phyloP scores from a whole-genome alignment of 2,329 filamentous ascomycete genomes.

The Emmonsia crescens region DNA sequence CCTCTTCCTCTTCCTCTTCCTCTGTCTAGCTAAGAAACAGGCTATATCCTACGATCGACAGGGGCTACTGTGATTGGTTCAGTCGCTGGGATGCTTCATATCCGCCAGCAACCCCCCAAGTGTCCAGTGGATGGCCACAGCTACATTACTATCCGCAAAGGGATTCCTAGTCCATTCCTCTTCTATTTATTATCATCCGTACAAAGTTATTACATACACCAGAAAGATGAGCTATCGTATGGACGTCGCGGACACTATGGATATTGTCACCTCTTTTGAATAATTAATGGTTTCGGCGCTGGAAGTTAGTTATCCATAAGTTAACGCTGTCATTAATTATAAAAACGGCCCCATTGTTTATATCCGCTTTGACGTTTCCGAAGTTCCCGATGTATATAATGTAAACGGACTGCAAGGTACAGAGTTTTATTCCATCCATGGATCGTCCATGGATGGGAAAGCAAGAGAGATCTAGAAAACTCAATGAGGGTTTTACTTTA shows the following conservation, averaged over 20 bases:
- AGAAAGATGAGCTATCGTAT: too few relatives aligned
- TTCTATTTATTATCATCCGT: too few relatives aligned
- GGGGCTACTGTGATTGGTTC: conserved; percentile 1
- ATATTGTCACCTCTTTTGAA: too few relatives aligned
- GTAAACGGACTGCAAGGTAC: background rate
- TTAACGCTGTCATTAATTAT: too few relatives aligned
- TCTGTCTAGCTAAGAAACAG: background rate
- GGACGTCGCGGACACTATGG: too few relatives aligned
- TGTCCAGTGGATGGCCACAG: background rate
- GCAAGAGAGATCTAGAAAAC: background rate
- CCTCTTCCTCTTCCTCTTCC: background rate
- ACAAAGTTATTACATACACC: background rate
- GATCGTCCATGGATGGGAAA: background rate
- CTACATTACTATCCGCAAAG: background rate
- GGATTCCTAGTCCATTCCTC: too few relatives aligned
- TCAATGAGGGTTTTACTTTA: background rate
- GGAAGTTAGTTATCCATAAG: too few relatives aligned
- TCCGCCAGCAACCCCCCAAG: background rate
- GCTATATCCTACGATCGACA: background rate
- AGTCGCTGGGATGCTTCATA: background rate
- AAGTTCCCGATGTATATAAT: background rate
- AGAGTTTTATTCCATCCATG: background rate
- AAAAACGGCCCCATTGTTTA: too few relatives aligned
- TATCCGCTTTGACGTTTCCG: too few relatives aligned
- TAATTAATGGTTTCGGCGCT: too few relatives aligned